Percentiles rank a stretch among this genome's conserved stretches.
These are phyloP conservation scores for Cryptosporidium sp. DNA, from an alignment of 169 alveolate genomes.

Conservation along the genomic window DNA sequence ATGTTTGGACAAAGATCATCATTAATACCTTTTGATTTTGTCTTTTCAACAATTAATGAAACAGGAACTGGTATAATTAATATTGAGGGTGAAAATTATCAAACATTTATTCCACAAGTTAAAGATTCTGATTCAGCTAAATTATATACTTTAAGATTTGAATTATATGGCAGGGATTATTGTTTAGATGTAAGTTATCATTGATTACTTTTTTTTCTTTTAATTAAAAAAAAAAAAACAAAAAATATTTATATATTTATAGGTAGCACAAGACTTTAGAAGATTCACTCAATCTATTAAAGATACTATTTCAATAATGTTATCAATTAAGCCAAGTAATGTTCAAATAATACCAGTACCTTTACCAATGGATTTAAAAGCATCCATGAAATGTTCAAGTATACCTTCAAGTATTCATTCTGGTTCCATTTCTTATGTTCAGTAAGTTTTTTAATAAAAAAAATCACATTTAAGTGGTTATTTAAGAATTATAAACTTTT, in stretches of 20 bases:
- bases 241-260: not conserved
- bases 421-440: conserved; percentile 53
- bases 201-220: not conserved
- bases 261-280: conserved; percentile 74
- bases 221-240: not conserved
- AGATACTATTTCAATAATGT: conserved; percentile 45
- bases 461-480: not conserved
- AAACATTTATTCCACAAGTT: conserved; percentile 26
- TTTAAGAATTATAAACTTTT: not conserved
- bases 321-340: conserved; percentile 74
- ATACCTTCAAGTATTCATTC: conserved; percentile 61
- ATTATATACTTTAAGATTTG: conserved; percentile 44
- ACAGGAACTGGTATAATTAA: conserved; percentile 57
- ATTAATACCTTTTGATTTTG: conserved; percentile 61
- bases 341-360: conserved; percentile 53
- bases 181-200: conserved; percentile 66
- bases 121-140: not conserved
- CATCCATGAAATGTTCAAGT: conserved; percentile 42
- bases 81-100: conserved; percentile 9
- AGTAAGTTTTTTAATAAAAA: conserved; percentile 41
- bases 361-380: conserved; percentile 37
- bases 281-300: conserved; percentile 67
- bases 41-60: conserved; percentile 27
- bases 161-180: conserved; percentile 45
- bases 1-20: conserved; percentile 53